A percentile compares a stretch with the other conserved stretches of the same genome.
These are phyloP conservation scores for Volvox carteri DNA, from an alignment of 163 green algal species.

Conservation along the genomic window DNA sequence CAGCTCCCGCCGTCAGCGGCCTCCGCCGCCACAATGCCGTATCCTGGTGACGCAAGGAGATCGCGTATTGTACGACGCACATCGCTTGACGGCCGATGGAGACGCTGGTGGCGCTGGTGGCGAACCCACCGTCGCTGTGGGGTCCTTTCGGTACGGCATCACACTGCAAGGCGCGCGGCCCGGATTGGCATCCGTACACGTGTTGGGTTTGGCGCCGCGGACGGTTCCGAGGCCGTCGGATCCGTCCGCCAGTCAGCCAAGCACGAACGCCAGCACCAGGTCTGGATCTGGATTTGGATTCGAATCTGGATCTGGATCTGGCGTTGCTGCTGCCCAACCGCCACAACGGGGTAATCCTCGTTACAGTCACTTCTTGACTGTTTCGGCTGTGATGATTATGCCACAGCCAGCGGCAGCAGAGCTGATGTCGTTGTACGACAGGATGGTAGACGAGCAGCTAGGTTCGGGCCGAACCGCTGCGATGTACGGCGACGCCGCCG, in stretches of 20 bases:
- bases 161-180: not conserved
- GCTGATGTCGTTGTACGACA: slow-evolving; percentile 28
- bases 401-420: not conserved
- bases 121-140: not conserved
- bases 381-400: slow-evolving; percentile 22
- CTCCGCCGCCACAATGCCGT: not conserved
- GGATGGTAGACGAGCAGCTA: slow-evolving; percentile 42
- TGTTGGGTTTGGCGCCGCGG: slow-evolving; percentile 20
- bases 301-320: no score
- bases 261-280: no score
- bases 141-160: not conserved
- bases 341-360: not conserved
- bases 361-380: not conserved
- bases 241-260: not conserved
- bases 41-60: slow-evolving; percentile 5
- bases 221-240: not conserved
- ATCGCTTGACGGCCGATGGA: not conserved
- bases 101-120: not conserved
- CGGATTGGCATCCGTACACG: slow-evolving; percentile 13
- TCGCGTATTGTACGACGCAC: slow-evolving; percentile 19
- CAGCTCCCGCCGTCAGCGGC: not conserved
- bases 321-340: no score
- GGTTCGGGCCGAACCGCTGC: not conserved
- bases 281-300: no score
- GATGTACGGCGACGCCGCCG: not conserved